phyloP scores from a whole-genome alignment of 2,329 filamentous ascomycete species.

The Dactylellina haptotyla region DNA sequence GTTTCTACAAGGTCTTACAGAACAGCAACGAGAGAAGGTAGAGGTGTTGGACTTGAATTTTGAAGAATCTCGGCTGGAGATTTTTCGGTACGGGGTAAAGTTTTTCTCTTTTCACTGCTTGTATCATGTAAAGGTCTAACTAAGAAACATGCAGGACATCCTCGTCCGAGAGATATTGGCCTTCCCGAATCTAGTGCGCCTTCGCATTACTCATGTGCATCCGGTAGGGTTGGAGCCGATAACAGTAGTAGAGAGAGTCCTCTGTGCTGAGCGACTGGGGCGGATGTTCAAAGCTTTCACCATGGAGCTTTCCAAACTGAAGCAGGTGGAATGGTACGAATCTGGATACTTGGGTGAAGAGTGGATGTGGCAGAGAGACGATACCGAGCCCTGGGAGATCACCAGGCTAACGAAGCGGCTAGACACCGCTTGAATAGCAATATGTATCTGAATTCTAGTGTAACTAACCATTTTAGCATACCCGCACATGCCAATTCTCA shows the following conservation, averaged over 20 bases:
- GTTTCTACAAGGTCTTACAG: background rate
- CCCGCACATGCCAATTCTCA: too few species aligned
- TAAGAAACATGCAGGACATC: too few species aligned
- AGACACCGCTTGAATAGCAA: background rate
- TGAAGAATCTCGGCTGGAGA: background rate
- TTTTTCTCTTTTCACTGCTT: background rate
- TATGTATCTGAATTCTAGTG: too few species aligned
- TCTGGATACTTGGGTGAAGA: constrained; percentile 9
- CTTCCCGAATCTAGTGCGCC: background rate
- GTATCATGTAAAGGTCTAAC: background rate
- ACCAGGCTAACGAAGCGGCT: background rate
- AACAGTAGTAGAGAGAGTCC: background rate
- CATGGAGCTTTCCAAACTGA: background rate
- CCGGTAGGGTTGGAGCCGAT: constrained; percentile 1
- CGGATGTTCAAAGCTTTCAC: constrained; percentile 2
- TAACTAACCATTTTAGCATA: too few species aligned
- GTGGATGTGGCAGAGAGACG: constrained; percentile 7
- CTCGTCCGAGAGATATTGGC: background rate
- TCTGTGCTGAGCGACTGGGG: background rate
- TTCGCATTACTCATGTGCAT: constrained; percentile 7
- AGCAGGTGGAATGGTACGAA: constrained; percentile 21
- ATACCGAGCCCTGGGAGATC: background rate
- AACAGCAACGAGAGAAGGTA: background rate
- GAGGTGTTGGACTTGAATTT: constrained; percentile 10
- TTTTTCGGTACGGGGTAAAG: constrained; percentile 7